Evolutionary conservation across 1,284 basidiomycete genomes (phyloP).

Genomic region (Chalciporus piperatoides): DNA sequence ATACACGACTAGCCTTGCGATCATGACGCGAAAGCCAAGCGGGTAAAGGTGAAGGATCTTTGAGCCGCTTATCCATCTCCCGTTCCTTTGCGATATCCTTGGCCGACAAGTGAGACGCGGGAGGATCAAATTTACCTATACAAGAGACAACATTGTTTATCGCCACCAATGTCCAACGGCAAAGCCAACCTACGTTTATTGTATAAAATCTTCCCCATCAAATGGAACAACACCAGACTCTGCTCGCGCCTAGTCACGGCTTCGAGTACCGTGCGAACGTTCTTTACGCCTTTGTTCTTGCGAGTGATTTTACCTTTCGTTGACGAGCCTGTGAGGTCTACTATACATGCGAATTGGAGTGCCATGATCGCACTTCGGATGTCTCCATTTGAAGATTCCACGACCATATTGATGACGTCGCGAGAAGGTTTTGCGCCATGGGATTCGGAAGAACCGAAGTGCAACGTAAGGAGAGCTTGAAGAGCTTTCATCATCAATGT

Average conservation of each 20-base stretch:
- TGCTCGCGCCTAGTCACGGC: conserved; percentile 80
- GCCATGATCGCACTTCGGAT: conserved; percentile 91
- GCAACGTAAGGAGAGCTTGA: conserved; percentile 53
- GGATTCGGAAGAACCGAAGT: conserved; percentile 36
- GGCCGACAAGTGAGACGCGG: conserved; percentile 46
- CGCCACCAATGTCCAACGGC: not conserved
- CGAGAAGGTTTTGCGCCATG: conserved; percentile 45
- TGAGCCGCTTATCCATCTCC: conserved; percentile 49
- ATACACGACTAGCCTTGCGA: conserved; percentile 72
- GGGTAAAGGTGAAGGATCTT: conserved; percentile 52
- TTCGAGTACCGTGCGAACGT: conserved; percentile 49
- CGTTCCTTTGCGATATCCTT: conserved; percentile 58
- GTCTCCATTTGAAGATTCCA: conserved; percentile 83
- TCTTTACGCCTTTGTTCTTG: conserved; percentile 23
- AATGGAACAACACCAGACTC: conserved; percentile 85
- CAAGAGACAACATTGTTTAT: conserved; percentile 9
- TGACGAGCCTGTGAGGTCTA: conserved; percentile 31
- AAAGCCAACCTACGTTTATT: conserved; percentile 73
- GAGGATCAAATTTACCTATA: conserved; percentile 70
- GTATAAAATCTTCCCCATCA: conserved; percentile 91
- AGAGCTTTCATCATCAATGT: conserved; percentile 84
- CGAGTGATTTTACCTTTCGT: conserved; percentile 31
- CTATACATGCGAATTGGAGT: conserved; percentile 74
- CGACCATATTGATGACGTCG: conserved; percentile 69
- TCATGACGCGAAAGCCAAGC: conserved; percentile 56